Conservation (phyloP, 192 early-diverging fungal genomes). For the Dispira parvispora region DNA sequence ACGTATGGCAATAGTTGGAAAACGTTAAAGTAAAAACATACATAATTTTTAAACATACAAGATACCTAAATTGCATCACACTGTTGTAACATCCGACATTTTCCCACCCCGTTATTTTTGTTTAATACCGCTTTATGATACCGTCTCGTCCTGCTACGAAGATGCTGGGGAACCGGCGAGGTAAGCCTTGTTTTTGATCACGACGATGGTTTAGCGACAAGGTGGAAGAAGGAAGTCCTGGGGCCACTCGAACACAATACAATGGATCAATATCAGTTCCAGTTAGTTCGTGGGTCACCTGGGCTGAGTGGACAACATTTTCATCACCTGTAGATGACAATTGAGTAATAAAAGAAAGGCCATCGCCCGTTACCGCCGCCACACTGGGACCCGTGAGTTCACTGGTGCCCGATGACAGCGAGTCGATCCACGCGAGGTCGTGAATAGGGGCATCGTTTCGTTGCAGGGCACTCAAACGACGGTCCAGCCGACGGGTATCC, state of each 20-base stretch:
- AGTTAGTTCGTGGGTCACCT: constrained; percentile 10
- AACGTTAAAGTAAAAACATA: too few species aligned
- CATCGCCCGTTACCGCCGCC: neutral
- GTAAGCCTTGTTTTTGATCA: too few species aligned
- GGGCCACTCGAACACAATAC: neutral
- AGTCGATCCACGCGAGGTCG: neutral
- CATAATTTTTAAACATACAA: too few species aligned
- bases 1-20: too few species aligned
- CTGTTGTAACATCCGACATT: too few species aligned
- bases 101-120: too few species aligned
- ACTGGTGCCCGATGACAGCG: too few species aligned
- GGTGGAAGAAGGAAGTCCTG: neutral
- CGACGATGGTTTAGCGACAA: neutral
- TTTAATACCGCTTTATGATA: too few species aligned
- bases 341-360: neutral
- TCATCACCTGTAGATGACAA: neutral
- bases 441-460: neutral
- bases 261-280: constrained; percentile 9
- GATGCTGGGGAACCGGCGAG: too few species aligned
- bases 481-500: neutral
- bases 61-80: too few species aligned
- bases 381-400: too few species aligned
- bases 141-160: too few species aligned
- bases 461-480: neutral
- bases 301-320: neutral